phyloP scores from a whole-genome alignment of 306 rosid species.

The Morella rubra region DNA sequence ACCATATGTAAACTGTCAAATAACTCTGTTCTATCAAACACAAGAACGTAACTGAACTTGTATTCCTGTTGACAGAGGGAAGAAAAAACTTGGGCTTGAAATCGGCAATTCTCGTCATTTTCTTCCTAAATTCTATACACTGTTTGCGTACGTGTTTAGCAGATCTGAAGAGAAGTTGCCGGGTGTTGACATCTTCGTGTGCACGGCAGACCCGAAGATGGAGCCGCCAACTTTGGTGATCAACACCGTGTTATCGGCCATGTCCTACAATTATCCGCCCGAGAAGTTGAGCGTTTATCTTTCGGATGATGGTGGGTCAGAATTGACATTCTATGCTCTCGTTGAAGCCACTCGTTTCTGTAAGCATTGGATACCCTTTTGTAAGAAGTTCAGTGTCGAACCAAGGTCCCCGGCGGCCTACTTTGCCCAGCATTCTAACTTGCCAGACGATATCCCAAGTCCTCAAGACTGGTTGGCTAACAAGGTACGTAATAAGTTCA shows the following conservation, averaged over 20 bases:
- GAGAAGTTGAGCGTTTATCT: constrained; percentile 58
- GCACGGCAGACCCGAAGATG: constrained; percentile 67
- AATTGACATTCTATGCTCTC: constrained; percentile 65
- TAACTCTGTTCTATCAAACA: too few relatives aligned
- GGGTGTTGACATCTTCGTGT: constrained; percentile 56
- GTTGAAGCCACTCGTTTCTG: constrained; percentile 52
- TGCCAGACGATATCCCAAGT: background rate
- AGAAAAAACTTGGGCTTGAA: too few relatives aligned
- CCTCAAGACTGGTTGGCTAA: constrained; percentile 31
- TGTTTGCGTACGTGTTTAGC: background rate
- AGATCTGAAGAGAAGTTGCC: constrained; percentile 55
- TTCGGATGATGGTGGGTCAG: constrained; percentile 72
- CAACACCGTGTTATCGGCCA: constrained; percentile 55
- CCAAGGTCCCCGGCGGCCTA: constrained; percentile 58
- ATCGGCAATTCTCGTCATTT: too few relatives aligned
- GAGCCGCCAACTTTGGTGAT: constrained; percentile 75
- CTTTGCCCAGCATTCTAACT: constrained; percentile 34
- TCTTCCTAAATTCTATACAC: too few relatives aligned
- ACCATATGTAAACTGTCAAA: too few relatives aligned
- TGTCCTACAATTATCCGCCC: constrained; percentile 58
- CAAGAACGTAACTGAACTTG: too few relatives aligned
- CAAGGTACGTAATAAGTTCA: constrained; percentile 37
- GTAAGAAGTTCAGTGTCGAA: constrained; percentile 50
- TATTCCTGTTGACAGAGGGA: too few relatives aligned
- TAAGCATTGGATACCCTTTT: constrained; percentile 67